These are phyloP conservation scores for Kwoniella shivajii DNA, from an alignment of 1,284 basidiomycete genomes.

Conservation along the genomic window DNA sequence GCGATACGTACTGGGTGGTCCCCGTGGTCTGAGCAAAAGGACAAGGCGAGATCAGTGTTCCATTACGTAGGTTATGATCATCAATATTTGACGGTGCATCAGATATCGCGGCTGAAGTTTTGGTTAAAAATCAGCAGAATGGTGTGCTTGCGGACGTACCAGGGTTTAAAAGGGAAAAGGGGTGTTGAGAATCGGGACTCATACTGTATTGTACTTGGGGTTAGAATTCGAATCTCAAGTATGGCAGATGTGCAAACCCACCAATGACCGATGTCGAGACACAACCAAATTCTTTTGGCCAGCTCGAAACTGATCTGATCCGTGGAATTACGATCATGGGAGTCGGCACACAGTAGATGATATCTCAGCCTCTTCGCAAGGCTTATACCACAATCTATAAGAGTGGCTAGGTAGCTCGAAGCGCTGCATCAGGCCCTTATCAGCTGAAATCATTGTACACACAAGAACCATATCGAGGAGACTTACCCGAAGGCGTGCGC, in stretches of 20 bases:
- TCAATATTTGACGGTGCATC: constrained; percentile 19
- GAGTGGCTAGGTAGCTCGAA: constrained; percentile 14
- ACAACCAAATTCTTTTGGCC: too few species aligned
- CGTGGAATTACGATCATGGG: too few species aligned
- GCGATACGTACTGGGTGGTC: constrained; percentile 4
- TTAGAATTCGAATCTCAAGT: neutral
- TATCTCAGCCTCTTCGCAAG: too few species aligned
- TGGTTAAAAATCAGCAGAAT: neutral
- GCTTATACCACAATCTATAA: too few species aligned
- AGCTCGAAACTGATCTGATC: too few species aligned
- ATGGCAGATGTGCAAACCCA: constrained; percentile 15
- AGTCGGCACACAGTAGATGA: too few species aligned
- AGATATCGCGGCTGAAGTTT: neutral
- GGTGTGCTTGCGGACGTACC: constrained; percentile 3
- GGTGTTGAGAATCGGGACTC: neutral
- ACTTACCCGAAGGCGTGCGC: constrained; percentile 22
- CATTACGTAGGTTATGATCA: constrained; percentile 12
- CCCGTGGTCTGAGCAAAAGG: constrained; percentile 9
- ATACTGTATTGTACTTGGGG: neutral
- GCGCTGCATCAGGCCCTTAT: neutral
- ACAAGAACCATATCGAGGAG: neutral
- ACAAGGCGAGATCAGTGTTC: neutral
- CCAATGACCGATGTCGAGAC: too few species aligned
- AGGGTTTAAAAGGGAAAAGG: neutral
- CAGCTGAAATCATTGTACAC: neutral